phyloP scores from a whole-genome alignment of 2,329 filamentous ascomycete genomes.

The Fusarium protoensiforme region DNA sequence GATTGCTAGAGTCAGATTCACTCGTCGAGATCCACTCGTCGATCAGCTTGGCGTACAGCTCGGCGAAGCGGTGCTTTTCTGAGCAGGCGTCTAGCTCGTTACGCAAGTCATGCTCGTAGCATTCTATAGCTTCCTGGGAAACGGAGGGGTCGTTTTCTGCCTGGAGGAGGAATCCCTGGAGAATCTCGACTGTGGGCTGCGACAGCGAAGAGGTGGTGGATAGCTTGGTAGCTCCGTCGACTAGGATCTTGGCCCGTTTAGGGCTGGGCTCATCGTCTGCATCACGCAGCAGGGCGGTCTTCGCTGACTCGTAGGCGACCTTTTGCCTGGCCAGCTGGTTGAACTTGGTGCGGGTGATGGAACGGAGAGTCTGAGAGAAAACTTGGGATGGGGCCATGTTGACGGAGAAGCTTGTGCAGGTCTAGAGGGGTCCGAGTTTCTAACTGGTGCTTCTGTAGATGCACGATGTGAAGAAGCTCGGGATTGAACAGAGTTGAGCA shows the following conservation, averaged over 20 bases:
- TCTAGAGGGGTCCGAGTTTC: not conserved
- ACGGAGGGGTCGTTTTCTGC: not conserved
- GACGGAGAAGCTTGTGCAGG: not conserved
- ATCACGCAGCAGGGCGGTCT: not conserved
- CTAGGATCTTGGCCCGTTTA: not conserved
- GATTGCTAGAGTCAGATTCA: constrained; percentile 9
- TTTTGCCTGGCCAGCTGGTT: not conserved
- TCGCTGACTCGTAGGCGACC: not conserved
- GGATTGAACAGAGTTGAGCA: not conserved
- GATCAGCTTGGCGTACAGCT: constrained; percentile 55
- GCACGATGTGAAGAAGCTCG: not conserved
- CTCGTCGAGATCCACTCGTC: constrained; percentile 54
- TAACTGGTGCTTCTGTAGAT: not conserved
- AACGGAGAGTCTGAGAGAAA: not conserved
- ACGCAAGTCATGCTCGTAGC: not conserved
- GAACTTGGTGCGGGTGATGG: not conserved
- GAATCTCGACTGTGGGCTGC: not conserved
- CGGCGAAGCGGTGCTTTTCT: constrained; percentile 53
- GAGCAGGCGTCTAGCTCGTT: constrained; percentile 49
- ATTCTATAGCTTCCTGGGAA: not conserved
- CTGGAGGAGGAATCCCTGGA: not conserved
- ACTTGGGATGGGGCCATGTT: not conserved
- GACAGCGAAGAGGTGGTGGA: not conserved
- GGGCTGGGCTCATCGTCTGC: not conserved
- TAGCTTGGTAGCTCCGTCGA: not conserved